Evolutionary conservation across 1,284 basidiomycete genomes (phyloP), one percentile per base, ranked within the genome.

Genomic region (Puccinia triticina): DNA sequence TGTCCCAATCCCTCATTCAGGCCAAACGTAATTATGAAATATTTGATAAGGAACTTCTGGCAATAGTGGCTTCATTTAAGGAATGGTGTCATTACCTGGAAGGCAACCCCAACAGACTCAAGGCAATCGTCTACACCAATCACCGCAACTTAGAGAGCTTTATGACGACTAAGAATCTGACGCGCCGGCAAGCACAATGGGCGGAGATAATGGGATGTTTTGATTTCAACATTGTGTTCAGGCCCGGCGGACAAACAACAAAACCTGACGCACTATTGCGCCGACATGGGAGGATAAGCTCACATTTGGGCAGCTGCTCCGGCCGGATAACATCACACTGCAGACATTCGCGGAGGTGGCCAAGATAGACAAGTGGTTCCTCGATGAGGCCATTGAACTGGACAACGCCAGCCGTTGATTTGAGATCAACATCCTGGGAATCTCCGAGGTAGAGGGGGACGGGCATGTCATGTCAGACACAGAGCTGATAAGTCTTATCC

Each of bases 41-140:
- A 1, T 48, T 46, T 34, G 59, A 77, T 46, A 77, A 77, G 29
- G 76, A 77, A 34, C 61, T 77, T 8, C 61, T 77, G 21, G 57
- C 55, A 23, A 50, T 77, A 8, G 59, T 77, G 11, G 43, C 34
- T 1, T 40, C 43, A 16, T 61, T 77, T 7, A 37, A 46, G 11
- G 12, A 40, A n/a, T 43, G 75, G 75, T n/a, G n/a, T n/a, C n/a
- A n/a, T n/a, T n/a, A n/a, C n/a, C n/a, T n/a, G n/a, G n/a, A n/a
- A n/a, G n/a, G 43, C 59, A n/a, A n/a, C n/a, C n/a, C n/a, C 4
- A 26, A 66, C 37, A 3, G 40, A 26, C 26, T 77, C 0, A 21
- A 77, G 3, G 75, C 40, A 10, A 59, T 76, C 23, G 55, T 77
- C 12, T 66, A 64, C 29, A 77, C 59, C 23, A 55, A 77, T 23